Evolutionary conservation across 1,284 basidiomycete genomes (phyloP).

Genomic region (Cutaneotrichosporon cutaneum): DNA sequence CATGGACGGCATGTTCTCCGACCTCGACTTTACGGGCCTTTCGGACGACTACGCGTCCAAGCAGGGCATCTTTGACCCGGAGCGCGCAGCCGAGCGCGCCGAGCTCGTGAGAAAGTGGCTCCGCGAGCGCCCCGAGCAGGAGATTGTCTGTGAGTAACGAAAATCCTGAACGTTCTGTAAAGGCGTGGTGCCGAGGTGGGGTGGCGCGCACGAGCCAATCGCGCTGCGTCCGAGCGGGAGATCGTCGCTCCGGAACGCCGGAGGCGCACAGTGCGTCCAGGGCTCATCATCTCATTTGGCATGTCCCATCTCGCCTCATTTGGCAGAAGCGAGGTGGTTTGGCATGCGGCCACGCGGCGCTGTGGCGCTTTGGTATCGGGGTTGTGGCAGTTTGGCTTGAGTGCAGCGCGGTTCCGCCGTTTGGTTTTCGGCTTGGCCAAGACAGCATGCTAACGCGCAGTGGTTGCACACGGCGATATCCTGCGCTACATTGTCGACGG

Average conservation of each 20-base stretch:
- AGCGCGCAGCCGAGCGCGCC: slow-evolving; percentile 40
- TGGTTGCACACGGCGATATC: slow-evolving; percentile 54
- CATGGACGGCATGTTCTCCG: slow-evolving; percentile 43
- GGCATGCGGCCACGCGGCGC: not conserved
- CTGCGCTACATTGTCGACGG: slow-evolving; percentile 47
- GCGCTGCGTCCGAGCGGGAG: not conserved
- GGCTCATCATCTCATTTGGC: not conserved
- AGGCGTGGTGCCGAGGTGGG: too few species aligned
- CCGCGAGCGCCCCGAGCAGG: slow-evolving; percentile 41
- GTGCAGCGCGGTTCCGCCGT: not conserved
- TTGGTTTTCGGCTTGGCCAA: not conserved
- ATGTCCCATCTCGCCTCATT: not conserved
- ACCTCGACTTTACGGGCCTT: slow-evolving; percentile 46
- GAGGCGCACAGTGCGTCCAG: not conserved
- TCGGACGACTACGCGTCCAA: slow-evolving; percentile 47
- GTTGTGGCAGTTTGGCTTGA: not conserved
- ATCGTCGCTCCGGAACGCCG: not conserved
- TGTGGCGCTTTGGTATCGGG: not conserved
- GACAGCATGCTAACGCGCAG: slow-evolving; percentile 16
- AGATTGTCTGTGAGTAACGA: slow-evolving; percentile 47
- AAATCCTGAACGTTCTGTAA: not conserved
- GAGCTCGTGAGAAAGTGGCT: slow-evolving; percentile 45
- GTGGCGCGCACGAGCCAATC: not conserved
- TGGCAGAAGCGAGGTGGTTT: not conserved
- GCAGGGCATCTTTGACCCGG: slow-evolving; percentile 45